Evolutionary conservation across 2,329 filamentous ascomycete genomes (phyloP).

Genomic region (Kalaharituber pfeilii): DNA sequence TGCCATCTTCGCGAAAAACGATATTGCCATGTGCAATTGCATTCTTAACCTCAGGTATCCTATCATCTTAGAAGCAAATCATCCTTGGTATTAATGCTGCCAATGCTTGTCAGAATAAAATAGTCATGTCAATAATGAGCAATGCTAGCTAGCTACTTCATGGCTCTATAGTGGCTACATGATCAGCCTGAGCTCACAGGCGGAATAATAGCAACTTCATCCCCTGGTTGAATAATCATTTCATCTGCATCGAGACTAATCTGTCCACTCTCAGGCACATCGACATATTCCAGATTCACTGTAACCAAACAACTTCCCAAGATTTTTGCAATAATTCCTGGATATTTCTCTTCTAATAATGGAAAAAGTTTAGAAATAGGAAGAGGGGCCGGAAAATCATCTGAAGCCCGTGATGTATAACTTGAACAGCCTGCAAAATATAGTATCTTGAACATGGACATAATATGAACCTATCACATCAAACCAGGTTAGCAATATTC

Average conservation of each 20-base stretch:
- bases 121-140: no score
- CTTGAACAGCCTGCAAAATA: conserved; percentile 65
- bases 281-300: conserved; percentile 65
- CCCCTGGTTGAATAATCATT: conserved; percentile 46
- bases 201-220: conserved; percentile 76
- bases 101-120: no score
- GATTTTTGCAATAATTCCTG: conserved; percentile 50
- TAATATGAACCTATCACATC: no score
- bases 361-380: conserved; percentile 44
- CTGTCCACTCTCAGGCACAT: conserved; percentile 38
- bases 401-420: conserved; percentile 50
- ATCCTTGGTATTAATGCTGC: no score
- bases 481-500: no score
- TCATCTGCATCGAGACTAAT: conserved; percentile 24
- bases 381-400: conserved; percentile 49
- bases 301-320: conserved; percentile 59
- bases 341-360: conserved; percentile 50
- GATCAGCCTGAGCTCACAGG: conserved; percentile 67
- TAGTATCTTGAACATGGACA: conserved; percentile 46
- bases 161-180: background rate
- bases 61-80: no score
- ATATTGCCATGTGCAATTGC: no score
- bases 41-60: no score
- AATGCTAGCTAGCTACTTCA: no score
- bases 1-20: no score